Conservation (phyloP, 2,329 filamentous ascomycete species). For the Trichoderma breve region DNA sequence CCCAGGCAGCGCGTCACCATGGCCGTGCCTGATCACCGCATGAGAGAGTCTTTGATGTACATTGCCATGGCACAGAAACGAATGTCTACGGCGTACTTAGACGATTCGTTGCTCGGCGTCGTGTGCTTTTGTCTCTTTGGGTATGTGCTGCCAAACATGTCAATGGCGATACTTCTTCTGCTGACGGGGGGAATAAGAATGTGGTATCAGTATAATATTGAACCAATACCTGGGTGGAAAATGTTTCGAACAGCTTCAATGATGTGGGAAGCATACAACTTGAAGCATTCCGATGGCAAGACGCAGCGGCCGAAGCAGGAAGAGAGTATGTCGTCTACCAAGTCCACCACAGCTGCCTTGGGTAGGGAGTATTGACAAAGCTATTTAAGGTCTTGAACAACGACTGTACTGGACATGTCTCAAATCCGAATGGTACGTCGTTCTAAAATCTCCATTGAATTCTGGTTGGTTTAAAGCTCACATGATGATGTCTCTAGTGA, state of each 20-base stretch:
- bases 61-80: slow-evolving; percentile 4
- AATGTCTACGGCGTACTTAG: slow-evolving; percentile 4
- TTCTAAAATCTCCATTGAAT: neutral
- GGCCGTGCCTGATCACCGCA: neutral
- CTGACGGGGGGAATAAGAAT: neutral
- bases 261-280: slow-evolving; percentile 10
- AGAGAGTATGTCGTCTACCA: neutral
- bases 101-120: neutral
- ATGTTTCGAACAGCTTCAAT: slow-evolving; percentile 2
- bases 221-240: slow-evolving; percentile 1
- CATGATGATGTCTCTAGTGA: neutral
- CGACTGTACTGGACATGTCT: slow-evolving; percentile 7
- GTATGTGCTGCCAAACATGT: neutral
- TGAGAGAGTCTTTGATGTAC: slow-evolving; percentile 7
- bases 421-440: neutral
- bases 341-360: neutral
- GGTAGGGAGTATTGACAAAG: too few species aligned
- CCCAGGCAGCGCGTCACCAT: neutral
- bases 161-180: neutral
- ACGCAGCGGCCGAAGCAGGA: neutral
- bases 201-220: slow-evolving; percentile 12
- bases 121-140: slow-evolving; percentile 9
- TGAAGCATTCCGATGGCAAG: slow-evolving; percentile 1
- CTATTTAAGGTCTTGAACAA: neutral
- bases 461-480: neutral